Percentiles rank a stretch among this genome's conserved stretches.
Evolutionary conservation across 345 rosid genomes (phyloP).

Genomic region (Iberis pinnata): DNA sequence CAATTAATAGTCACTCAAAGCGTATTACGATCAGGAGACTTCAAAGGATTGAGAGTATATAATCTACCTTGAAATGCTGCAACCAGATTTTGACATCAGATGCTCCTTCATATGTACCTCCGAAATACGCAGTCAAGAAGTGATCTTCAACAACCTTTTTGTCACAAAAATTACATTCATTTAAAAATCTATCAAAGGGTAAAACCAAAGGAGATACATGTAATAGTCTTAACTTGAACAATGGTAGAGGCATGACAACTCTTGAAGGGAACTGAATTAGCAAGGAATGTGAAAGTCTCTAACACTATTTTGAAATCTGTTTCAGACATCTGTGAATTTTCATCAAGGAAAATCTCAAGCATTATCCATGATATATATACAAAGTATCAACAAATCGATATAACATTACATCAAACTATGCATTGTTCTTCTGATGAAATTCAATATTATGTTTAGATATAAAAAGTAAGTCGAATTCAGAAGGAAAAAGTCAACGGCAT

Average conservation of each 20-base stretch:
- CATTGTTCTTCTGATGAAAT: not conserved
- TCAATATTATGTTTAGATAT: not conserved
- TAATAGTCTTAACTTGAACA: constrained; percentile 47
- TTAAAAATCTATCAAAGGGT: not conserved
- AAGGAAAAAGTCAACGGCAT: too few species aligned
- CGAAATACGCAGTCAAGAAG: constrained; percentile 62
- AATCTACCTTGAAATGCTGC: constrained; percentile 43
- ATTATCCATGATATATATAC: not conserved
- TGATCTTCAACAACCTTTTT: constrained; percentile 53
- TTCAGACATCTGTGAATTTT: constrained; percentile 26
- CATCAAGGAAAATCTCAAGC: not conserved
- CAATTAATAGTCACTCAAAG: not conserved
- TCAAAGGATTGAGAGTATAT: not conserved
- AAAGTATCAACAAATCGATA: not conserved
- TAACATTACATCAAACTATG: not conserved
- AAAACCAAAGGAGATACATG: not conserved
- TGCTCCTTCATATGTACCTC: constrained; percentile 28
- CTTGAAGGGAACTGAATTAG: constrained; percentile 65
- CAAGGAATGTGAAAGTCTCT: constrained; percentile 63
- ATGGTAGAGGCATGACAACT: constrained; percentile 92
- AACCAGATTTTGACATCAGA: constrained; percentile 36
- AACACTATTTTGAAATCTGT: constrained; percentile 31
- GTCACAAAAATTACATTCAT: constrained; percentile 16
- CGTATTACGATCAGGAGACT: not conserved
- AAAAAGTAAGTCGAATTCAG: too few species aligned